Base-by-base conservation (phyloP, 2,329 filamentous ascomycete species). In the Triangularia setosa region DNA sequence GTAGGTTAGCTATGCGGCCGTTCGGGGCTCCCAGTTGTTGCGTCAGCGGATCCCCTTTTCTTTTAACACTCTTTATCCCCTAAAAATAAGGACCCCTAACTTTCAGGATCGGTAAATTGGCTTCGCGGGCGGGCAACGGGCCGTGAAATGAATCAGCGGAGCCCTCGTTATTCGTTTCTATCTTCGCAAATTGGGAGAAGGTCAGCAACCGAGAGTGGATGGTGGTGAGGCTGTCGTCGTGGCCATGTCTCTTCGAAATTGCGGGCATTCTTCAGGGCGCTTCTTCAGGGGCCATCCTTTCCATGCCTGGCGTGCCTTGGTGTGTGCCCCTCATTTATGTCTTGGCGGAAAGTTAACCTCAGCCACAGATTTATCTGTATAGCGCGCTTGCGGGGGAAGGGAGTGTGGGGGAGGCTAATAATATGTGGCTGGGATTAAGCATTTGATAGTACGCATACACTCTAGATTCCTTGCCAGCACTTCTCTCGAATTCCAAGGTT, bases 321-420 rank as follows among this genome's bases (percentile, higher is more conserved):
- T 21, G 40, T 9, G 5, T 48, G 40, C 40, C 40, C 40, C 40
- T 48, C 40, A 48, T 48, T 48, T 48, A 9, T 21, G 40, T 6
- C 40, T 48, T 48, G 40, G 40, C 40, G 40, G n/a, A 21, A 21
- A n/a, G 35, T 40, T 48, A 21, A 55, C 11, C 18, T 40, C 27
- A 62, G 60, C 60, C 60, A 62, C 60, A 59, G 16, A 18, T 40
- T 58, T 40, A 8, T 40, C 25, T 9, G 24, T 33, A n/a, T n/a
- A n/a, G 21, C 21, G 16, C 35, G 35, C 35, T 40, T n/a, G n/a
- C n/a, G n/a, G n/a, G 16, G 30, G 30, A 33, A 11, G 27, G 27
- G 30, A 60, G 63, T 58, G 58, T 44, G 56, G 12, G 64, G 62
- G 62, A 66, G 64, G 66, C 62, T 65, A 62, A 61, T 65, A 61